Conservation (phyloP, 257 asterid species). For the Lithospermum erythrorhizon region DNA sequence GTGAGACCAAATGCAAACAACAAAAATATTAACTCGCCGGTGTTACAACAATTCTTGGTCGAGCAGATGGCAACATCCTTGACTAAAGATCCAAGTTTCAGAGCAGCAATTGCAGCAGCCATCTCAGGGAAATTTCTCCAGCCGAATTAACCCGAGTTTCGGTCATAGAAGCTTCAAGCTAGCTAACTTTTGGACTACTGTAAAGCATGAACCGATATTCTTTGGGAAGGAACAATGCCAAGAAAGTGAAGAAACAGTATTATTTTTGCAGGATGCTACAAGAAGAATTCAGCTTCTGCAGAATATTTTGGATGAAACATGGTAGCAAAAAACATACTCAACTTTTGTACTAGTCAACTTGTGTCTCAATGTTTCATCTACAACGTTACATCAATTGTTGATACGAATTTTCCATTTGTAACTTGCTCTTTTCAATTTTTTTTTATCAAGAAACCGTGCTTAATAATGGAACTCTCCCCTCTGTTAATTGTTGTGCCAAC, state of each 20-base stretch:
- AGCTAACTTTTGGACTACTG: neutral
- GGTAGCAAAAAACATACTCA: neutral
- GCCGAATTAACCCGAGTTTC: constrained; percentile 21
- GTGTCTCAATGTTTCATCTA: no score
- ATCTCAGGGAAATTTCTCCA: constrained; percentile 73
- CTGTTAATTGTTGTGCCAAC: no score
- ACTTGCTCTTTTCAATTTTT: no score
- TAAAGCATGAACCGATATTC: neutral
- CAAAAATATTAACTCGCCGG: constrained; percentile 28
- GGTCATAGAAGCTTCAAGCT: constrained; percentile 12
- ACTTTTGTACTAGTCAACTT: no score
- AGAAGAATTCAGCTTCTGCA: neutral
- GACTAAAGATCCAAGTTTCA: constrained; percentile 81
- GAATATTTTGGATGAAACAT: neutral
- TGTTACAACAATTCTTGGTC: constrained; percentile 46
- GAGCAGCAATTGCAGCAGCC: constrained; percentile 93
- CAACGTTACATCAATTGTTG: no score
- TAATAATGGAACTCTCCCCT: no score
- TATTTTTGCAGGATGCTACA: neutral
- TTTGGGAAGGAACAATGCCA: no score
- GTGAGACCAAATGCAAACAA: constrained; percentile 12
- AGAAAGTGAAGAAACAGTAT: neutral
- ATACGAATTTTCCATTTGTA: no score
- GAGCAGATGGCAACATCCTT: constrained; percentile 86
- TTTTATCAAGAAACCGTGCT: no score